Percentiles rank a stretch among this genome's conserved stretches.
phyloP scores from a whole-genome alignment of 148 eudicot genomes.

The Chenopodium quinoa region DNA sequence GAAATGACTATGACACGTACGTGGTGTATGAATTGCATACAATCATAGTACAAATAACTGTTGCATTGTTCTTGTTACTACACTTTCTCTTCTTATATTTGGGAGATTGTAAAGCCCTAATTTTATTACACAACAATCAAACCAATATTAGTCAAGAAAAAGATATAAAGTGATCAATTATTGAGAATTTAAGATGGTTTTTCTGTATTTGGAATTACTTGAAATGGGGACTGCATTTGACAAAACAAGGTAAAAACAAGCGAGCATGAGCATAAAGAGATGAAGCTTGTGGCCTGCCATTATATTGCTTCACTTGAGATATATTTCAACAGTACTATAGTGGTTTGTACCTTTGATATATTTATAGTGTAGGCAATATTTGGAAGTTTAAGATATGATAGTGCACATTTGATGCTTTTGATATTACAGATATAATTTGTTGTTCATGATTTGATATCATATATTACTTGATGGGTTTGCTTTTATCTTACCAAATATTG shows the following conservation, averaged over 20 bases:
- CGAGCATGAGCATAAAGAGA: slow-evolving; percentile 29
- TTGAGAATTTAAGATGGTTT: neutral
- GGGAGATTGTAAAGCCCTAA: slow-evolving; percentile 37
- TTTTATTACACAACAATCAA: neutral
- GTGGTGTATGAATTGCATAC: neutral
- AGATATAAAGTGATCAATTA: neutral
- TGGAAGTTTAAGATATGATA: neutral
- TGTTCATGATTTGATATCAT: no score
- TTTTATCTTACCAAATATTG: no score
- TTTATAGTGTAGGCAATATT: slow-evolving; percentile 20
- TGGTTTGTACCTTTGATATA: neutral
- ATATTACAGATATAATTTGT: no score
- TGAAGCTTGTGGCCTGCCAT: slow-evolving; percentile 34
- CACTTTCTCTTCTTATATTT: slow-evolving; percentile 5
- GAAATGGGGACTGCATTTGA: slow-evolving; percentile 40
- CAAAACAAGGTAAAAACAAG: slow-evolving; percentile 34
- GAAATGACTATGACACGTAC: neutral
- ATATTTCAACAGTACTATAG: neutral
- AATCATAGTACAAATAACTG: slow-evolving; percentile 25
- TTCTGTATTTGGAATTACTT: slow-evolving; percentile 28
- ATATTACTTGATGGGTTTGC: no score
- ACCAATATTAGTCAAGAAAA: neutral
- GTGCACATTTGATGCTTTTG: no score
- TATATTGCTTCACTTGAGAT: slow-evolving; percentile 1
- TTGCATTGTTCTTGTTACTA: slow-evolving; percentile 12